Evolutionary conservation across 169 alveolate genomes (phyloP).

Genomic region (Ichthyophthirius multifiliis): DNA sequence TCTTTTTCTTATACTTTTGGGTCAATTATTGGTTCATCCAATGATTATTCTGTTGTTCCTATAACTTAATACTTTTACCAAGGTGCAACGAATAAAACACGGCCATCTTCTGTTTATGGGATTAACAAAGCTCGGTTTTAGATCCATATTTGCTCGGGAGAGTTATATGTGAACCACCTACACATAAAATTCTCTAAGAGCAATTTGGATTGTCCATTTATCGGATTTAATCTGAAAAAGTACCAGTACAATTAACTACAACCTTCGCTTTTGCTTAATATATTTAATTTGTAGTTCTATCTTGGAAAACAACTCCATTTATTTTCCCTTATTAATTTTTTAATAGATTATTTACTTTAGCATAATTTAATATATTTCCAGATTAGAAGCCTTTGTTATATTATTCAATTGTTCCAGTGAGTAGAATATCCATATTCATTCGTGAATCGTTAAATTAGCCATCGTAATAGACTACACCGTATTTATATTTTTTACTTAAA

Average conservation of each 20-base stretch:
- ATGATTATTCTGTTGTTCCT: conserved; percentile 40
- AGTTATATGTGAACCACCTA: conserved; percentile 84
- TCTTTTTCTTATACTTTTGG: conserved; percentile 35
- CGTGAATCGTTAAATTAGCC: conserved; percentile 93
- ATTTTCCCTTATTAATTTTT: conserved; percentile 53
- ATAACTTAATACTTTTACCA: conserved; percentile 62
- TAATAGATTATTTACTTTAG: conserved; percentile 37
- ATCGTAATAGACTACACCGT: conserved; percentile 86
- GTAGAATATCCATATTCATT: conserved; percentile 77
- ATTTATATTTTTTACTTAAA: conserved; percentile 60
- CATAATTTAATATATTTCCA: conserved; percentile 88
- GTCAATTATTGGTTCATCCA: conserved; percentile 19
- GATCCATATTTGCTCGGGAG: conserved; percentile 78
- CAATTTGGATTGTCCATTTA: conserved; percentile 42
- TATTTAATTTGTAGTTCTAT: conserved; percentile 73
- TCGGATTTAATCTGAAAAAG: conserved; percentile 50
- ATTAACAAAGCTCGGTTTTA: conserved; percentile 82
- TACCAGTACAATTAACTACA: not conserved
- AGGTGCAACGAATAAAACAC: conserved; percentile 90
- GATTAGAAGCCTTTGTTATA: conserved; percentile 85
- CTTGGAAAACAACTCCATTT: conserved; percentile 81
- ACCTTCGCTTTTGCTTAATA: conserved; percentile 79
- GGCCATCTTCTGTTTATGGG: conserved; percentile 92
- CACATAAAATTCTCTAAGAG: conserved; percentile 32
- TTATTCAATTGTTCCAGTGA: conserved; percentile 86